Evolutionary conservation across 176 grass and related monocot species (phyloP).

Genomic region (Carex pumila): DNA sequence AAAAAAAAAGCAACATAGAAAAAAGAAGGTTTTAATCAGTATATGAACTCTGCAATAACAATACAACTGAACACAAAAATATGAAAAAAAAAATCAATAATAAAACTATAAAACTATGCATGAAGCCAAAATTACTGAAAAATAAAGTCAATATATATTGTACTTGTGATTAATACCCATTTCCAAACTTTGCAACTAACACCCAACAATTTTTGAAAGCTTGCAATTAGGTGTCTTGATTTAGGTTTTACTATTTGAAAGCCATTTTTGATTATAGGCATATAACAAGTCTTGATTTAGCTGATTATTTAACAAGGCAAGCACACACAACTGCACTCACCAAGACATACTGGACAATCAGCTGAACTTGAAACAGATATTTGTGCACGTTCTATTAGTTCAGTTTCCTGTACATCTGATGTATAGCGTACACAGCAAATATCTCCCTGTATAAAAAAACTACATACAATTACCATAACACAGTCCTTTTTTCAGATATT

Average conservation of each 20-base stretch:
- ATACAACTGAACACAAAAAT: background rate
- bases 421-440: constrained; percentile 55
- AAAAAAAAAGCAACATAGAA: constrained; percentile 34
- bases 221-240: background rate
- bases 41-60: background rate
- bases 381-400: constrained; percentile 61
- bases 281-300: background rate
- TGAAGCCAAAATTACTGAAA: background rate
- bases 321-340: background rate
- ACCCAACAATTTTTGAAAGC: background rate
- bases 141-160: background rate
- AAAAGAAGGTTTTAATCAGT: constrained; percentile 27
- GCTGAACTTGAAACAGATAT: constrained; percentile 44
- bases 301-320: background rate
- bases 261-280: background rate
- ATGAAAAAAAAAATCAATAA: background rate
- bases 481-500: background rate
- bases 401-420: constrained; percentile 73
- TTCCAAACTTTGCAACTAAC: background rate
- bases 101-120: background rate
- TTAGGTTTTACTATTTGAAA: no score
- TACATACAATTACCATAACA: constrained; percentile 20
- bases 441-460: constrained; percentile 42
- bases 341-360: constrained; percentile 43
- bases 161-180: background rate